Conservation (phyloP, 1,284 basidiomycete species). For the Flammula alnicola region DNA sequence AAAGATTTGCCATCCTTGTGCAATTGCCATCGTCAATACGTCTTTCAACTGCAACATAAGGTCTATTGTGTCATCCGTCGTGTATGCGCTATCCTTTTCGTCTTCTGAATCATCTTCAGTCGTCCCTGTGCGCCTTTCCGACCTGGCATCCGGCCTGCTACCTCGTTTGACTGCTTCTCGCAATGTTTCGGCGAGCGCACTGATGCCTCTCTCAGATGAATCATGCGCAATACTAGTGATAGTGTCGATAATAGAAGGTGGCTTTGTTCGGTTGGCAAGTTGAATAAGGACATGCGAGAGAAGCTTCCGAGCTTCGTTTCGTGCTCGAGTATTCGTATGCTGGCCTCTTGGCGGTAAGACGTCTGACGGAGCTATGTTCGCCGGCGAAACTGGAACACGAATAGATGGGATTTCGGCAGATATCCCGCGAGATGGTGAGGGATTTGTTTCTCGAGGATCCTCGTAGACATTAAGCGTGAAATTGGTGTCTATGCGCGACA, state of each 20-base stretch:
- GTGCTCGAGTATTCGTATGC: slow-evolving; percentile 42
- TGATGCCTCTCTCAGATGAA: slow-evolving; percentile 38
- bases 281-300: slow-evolving; percentile 61
- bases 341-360: slow-evolving; percentile 23
- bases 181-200: slow-evolving; percentile 48
- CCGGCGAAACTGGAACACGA: slow-evolving; percentile 27
- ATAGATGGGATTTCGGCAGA: slow-evolving; percentile 11
- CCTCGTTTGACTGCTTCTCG: slow-evolving; percentile 49
- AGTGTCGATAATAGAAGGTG: slow-evolving; percentile 52
- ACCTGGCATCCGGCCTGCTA: slow-evolving; percentile 20
- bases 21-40: slow-evolving; percentile 56
- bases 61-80: slow-evolving; percentile 64
- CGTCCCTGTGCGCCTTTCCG: slow-evolving; percentile 7
- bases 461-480: slow-evolving; percentile 25
- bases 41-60: slow-evolving; percentile 67
- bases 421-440: slow-evolving; percentile 3
- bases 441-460: slow-evolving; percentile 17
- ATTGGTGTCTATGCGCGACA: slow-evolving; percentile 24
- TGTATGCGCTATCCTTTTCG: slow-evolving; percentile 48
- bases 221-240: slow-evolving; percentile 34
- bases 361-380: slow-evolving; percentile 18
- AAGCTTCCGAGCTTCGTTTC: slow-evolving; percentile 62
- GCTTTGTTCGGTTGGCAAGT: slow-evolving; percentile 54
- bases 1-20: slow-evolving; percentile 62
- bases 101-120: slow-evolving; percentile 53